Conservation (phyloP, 108 stramenopile species). For the Stephanodiscus triporus region DNA sequence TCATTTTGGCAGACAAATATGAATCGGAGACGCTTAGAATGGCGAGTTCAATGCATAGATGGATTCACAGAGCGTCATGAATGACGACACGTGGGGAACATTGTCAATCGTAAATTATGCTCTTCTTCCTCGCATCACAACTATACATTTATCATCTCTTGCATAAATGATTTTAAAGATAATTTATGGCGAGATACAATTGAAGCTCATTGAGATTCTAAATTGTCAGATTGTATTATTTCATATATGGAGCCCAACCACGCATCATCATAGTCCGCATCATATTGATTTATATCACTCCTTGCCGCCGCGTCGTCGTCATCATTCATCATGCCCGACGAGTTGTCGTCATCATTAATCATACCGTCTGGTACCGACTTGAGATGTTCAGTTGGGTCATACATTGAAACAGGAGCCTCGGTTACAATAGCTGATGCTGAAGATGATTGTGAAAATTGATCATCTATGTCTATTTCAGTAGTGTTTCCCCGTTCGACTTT, state of each 20-base stretch:
- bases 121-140: background rate
- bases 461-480: background rate
- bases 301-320: background rate
- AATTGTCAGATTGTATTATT: slow-evolving; percentile 13
- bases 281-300: background rate
- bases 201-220: background rate
- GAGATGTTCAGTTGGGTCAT: background rate
- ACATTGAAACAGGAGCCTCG: background rate
- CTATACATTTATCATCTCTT: background rate
- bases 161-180: background rate
- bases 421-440: background rate
- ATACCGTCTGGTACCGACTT: background rate
- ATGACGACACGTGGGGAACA: too few species aligned
- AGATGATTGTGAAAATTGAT: background rate
- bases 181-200: background rate
- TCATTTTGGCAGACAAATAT: too few species aligned
- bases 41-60: too few species aligned
- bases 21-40: too few species aligned
- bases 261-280: slow-evolving; percentile 20
- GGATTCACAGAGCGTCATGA: too few species aligned
- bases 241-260: slow-evolving; percentile 33
- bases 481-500: background rate
- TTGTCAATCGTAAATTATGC: too few species aligned
- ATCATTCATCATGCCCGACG: background rate
- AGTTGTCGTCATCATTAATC: background rate